These are phyloP conservation scores for Penicillium pancosmium DNA, from an alignment of 495 filamentous ascomycete genomes.

Conservation along the genomic window DNA sequence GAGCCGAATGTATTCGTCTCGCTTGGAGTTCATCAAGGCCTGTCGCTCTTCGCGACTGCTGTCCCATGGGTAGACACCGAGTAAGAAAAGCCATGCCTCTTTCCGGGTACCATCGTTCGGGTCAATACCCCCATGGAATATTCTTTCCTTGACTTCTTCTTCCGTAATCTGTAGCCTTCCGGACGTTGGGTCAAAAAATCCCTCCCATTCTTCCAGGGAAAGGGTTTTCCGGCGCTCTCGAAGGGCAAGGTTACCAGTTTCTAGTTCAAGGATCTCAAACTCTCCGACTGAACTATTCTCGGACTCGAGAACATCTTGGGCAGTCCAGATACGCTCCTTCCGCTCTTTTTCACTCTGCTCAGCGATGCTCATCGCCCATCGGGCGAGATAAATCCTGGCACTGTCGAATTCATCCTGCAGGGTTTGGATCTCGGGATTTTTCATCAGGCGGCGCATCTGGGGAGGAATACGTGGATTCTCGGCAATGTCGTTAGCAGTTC, in stretches of 20 bases:
- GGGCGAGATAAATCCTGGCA: constrained; percentile 86
- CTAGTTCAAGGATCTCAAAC: constrained; percentile 89
- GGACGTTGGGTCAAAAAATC: constrained; percentile 73
- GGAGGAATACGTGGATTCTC: constrained; percentile 88
- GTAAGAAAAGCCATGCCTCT: constrained; percentile 93
- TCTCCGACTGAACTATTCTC: constrained; percentile 93
- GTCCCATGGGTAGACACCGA: constrained; percentile 91
- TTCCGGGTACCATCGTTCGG: constrained; percentile 89
- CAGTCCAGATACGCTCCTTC: constrained; percentile 87
- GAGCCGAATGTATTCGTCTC: constrained; percentile 91
- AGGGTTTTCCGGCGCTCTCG: constrained; percentile 75
- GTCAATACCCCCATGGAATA: constrained; percentile 93
- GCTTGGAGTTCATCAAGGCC: constrained; percentile 76
- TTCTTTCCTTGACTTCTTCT: constrained; percentile 92
- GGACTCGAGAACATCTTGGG: constrained; percentile 86
- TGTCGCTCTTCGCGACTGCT: constrained; percentile 79
- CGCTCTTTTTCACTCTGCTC: constrained; percentile 90
- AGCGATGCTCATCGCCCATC: constrained; percentile 98
- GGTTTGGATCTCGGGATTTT: constrained; percentile 93
- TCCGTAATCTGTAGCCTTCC: constrained; percentile 76
- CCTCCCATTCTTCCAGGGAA: constrained; percentile 82
- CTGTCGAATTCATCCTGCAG: constrained; percentile 97
- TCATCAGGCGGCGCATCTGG: constrained; percentile 81
- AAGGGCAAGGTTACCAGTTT: constrained; percentile 69
- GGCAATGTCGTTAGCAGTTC: constrained; percentile 87